Conservation (phyloP, 164 flowering plant species). For the Chimonanthus salicifolius region DNA sequence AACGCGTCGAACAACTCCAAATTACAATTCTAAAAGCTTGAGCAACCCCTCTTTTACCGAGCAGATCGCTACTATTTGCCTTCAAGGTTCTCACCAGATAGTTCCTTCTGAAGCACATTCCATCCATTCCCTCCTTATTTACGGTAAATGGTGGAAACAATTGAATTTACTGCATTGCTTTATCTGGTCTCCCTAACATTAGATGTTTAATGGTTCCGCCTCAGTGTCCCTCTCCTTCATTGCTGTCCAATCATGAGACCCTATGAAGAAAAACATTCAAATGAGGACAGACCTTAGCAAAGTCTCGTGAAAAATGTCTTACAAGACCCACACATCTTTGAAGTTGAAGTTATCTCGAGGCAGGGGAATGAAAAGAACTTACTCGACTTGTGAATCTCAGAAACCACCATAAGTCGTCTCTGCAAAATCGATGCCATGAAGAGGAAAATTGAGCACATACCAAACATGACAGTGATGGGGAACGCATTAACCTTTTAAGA, state of each 20-base stretch:
- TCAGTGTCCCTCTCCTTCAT: slow-evolving; percentile 52
- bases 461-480: slow-evolving; percentile 91
- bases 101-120: neutral
- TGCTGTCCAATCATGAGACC: slow-evolving; percentile 47
- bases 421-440: slow-evolving; percentile 73
- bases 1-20: neutral
- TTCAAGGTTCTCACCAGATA: neutral
- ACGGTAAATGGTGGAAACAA: slow-evolving; percentile 1
- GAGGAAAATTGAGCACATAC: slow-evolving; percentile 95
- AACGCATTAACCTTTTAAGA: slow-evolving; percentile 76
- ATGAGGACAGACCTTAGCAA: neutral
- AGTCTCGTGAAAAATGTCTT: neutral
- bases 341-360: neutral
- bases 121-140: neutral
- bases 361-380: neutral
- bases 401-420: slow-evolving; percentile 69
- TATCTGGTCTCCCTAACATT: neutral
- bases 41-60: neutral
- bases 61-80: neutral
- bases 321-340: neutral
- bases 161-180: neutral
- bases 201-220: slow-evolving; percentile 45
- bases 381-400: slow-evolving; percentile 64
- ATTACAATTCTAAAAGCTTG: slow-evolving; percentile 2
- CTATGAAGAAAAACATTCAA: slow-evolving; percentile 25